These are phyloP conservation scores for Hura crepitans DNA, from an alignment of 441 rosid genomes.

Conservation along the genomic window DNA sequence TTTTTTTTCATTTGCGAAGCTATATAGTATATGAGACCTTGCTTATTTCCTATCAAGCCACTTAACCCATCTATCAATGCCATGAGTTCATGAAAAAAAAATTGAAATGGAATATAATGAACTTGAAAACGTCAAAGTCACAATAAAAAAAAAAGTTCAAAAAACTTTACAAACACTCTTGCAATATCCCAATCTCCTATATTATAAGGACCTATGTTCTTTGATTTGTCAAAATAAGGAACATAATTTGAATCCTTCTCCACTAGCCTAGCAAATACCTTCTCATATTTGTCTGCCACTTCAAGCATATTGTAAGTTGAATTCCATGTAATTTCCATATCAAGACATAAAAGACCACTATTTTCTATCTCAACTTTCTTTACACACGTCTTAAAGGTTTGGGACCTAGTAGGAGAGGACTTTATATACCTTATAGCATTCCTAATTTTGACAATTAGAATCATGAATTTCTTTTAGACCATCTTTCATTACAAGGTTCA, in stretches of 20 bases:
- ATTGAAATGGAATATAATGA: not conserved
- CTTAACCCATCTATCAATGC: not conserved
- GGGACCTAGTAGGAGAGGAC: not conserved
- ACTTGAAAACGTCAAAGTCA: not conserved
- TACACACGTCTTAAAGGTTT: not conserved
- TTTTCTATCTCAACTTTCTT: not conserved
- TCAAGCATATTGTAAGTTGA: slow-evolving; percentile 17
- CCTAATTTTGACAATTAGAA: not conserved
- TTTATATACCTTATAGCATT: not conserved
- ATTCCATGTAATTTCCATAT: slow-evolving; percentile 15
- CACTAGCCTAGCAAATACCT: not conserved
- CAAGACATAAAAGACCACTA: not conserved
- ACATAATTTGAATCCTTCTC: not conserved
- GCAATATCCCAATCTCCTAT: not conserved
- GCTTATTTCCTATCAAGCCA: not conserved
- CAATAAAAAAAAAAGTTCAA: not conserved
- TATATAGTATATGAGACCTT: not conserved
- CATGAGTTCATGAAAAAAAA: not conserved
- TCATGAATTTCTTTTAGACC: not conserved
- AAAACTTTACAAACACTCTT: not conserved
- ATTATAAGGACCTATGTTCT: not conserved
- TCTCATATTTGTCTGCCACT: not conserved
- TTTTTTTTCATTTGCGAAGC: not conserved
- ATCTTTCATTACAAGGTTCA: not conserved
- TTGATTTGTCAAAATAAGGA: not conserved